Evolutionary conservation across 2,329 filamentous ascomycete genomes (phyloP), one percentile per base, ranked within the genome.

Genomic region (Colletotrichum zoysiae): DNA sequence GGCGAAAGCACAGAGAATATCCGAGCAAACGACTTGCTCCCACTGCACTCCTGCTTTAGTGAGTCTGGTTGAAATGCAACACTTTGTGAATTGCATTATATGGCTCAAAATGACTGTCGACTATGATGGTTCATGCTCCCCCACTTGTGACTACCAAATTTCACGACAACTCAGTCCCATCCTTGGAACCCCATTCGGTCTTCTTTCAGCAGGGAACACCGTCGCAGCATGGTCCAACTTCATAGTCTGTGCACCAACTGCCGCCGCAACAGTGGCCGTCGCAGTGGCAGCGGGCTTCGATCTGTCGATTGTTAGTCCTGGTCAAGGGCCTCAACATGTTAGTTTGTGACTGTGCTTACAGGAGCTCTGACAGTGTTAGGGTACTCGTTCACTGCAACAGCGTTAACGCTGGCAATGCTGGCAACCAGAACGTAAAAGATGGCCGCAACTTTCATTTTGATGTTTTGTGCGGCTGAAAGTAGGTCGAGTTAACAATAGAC

Each of bases 241-340:
- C 67, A 1, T 44, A 26, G 4, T 70, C 67, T n/a, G 63, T 60
- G n/a, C 67, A 70, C 67, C 63, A 70, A 30, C 11, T 67, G 12
- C 62, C 55, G 5, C 23, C 40, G 30, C 67, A 70, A 23, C 67
- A 70, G 18, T 38, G 55, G 18, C 67, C 67, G 33, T 67, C 63
- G 20, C 67, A 70, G 23, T 66, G 56, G 18, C 67, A 70, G 38
- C 67, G 55, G 8, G 56, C 62, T 33, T 66, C 56, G 20, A 67
- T 23, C 63, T 70, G 16, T 16, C 11, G 3, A 2, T 40, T 5
- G 26, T 33, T 3, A 33, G 53, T 33, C 18, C 6, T 16, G 6
- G 9, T 3, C 5, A 16, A 20, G 5, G 5, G 11, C 6, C 6
- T 56, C 5, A 3, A 6, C 4, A n/a, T 20, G 5, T 0, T 1